Percentiles rank a stretch among this genome's conserved stretches.
phyloP scores from a whole-genome alignment of 1,284 basidiomycete genomes.

The Sporisorium exsertum region DNA sequence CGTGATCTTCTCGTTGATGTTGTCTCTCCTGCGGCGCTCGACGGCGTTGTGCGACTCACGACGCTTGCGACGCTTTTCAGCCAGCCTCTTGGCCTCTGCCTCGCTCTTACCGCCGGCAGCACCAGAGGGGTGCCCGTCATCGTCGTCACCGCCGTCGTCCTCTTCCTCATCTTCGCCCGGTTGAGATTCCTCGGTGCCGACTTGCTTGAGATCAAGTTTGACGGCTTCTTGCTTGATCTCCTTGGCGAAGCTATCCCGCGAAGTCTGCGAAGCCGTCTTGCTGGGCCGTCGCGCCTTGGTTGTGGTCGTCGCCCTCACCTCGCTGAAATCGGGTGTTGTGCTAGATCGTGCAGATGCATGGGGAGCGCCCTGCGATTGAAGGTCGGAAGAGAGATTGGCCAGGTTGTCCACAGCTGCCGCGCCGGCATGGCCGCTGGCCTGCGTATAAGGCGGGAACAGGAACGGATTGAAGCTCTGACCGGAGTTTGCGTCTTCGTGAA shows the following conservation, averaged over 20 bases:
- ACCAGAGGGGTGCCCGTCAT: constrained; percentile 23
- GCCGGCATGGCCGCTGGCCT: constrained; percentile 10
- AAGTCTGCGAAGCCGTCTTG: constrained; percentile 28
- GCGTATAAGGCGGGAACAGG: constrained; percentile 48
- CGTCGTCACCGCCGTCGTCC: constrained; percentile 42
- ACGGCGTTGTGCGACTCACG: constrained; percentile 91
- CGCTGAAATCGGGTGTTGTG: constrained; percentile 27
- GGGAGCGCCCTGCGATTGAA: background rate
- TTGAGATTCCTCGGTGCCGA: constrained; percentile 23
- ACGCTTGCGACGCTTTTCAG: constrained; percentile 80
- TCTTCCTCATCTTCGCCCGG: constrained; percentile 45
- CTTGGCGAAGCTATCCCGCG: constrained; percentile 21
- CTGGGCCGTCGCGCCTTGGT: constrained; percentile 31
- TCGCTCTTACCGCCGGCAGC: constrained; percentile 37
- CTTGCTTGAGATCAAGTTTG: constrained; percentile 20
- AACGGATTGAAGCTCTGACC: constrained; percentile 48
- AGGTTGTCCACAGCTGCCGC: constrained; percentile 4
- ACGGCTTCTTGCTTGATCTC: constrained; percentile 26
- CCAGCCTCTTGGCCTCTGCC: constrained; percentile 48
- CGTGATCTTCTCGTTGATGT: constrained; percentile 92
- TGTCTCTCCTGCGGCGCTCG: constrained; percentile 84
- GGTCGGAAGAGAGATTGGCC: background rate
- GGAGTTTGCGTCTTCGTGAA: constrained; percentile 15
- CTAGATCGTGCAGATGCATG: constrained; percentile 18
- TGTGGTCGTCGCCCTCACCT: constrained; percentile 13